Percentiles rank a stretch among this genome's conserved stretches.
These are phyloP conservation scores for Ogataea dorogensis DNA, from an alignment of 805 yeast species.

Conservation along the genomic window DNA sequence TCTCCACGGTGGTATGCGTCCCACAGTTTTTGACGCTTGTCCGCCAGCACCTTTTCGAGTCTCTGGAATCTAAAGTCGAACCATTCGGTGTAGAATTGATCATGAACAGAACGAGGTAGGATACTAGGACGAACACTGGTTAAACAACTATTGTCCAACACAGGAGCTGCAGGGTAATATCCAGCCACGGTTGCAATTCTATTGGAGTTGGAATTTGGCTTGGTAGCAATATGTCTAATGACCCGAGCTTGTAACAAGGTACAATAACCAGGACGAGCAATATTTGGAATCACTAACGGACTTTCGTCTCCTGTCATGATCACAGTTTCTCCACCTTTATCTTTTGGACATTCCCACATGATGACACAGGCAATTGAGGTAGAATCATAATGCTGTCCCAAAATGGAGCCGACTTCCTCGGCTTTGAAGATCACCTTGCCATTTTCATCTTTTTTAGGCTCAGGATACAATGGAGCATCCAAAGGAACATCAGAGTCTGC, in stretches of 20 bases:
- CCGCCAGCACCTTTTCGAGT: slow-evolving; percentile 29
- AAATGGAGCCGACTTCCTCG: slow-evolving; percentile 41
- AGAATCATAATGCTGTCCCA: slow-evolving; percentile 49
- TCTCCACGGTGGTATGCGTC: slow-evolving; percentile 22
- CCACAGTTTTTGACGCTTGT: slow-evolving; percentile 21
- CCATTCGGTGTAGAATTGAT: slow-evolving; percentile 37
- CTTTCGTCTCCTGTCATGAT: slow-evolving; percentile 43
- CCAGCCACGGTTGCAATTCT: slow-evolving; percentile 37
- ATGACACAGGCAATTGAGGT: slow-evolving; percentile 49
- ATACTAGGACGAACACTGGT: slow-evolving; percentile 38
- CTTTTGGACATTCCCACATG: slow-evolving; percentile 46
- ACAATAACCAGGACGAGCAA: slow-evolving; percentile 48
- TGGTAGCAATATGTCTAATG: slow-evolving; percentile 47
- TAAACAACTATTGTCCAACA: slow-evolving; percentile 34
- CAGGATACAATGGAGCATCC: slow-evolving; percentile 20
- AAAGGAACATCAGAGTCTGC: slow-evolving; percentile 24
- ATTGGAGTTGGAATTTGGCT: slow-evolving; percentile 39
- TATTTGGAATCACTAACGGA: slow-evolving; percentile 24
- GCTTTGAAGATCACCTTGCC: slow-evolving; percentile 23
- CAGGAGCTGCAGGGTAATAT: slow-evolving; percentile 29
- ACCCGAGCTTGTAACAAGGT: slow-evolving; percentile 47
- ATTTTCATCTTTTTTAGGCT: slow-evolving; percentile 16
- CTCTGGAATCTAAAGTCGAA: slow-evolving; percentile 32
- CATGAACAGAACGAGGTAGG: slow-evolving; percentile 34
- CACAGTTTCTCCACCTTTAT: slow-evolving; percentile 52